These are phyloP conservation scores for Thermomyces lanuginosus DNA, from an alignment of 2,329 filamentous ascomycete genomes.

Conservation along the genomic window DNA sequence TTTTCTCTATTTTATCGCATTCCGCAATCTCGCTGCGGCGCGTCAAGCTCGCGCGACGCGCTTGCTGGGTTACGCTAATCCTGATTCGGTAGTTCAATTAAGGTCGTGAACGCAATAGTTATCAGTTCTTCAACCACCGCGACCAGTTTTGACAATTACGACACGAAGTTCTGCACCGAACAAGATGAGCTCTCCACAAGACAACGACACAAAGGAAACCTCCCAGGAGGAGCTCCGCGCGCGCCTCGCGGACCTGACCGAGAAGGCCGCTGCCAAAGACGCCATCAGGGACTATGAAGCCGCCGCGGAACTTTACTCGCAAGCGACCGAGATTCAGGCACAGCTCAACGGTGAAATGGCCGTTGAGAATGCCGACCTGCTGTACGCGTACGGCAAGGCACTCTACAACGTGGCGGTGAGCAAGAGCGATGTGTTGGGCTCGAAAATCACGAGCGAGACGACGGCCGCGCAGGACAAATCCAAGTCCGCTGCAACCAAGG, in stretches of 20 bases:
- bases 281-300: constrained; percentile 74
- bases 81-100: too few relatives aligned
- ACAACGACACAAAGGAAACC: too few relatives aligned
- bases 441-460: constrained; percentile 47
- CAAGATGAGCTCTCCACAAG: constrained; percentile 8
- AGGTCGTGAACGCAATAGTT: too few relatives aligned
- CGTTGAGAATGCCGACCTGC: constrained; percentile 76
- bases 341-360: constrained; percentile 84
- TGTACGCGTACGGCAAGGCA: constrained; percentile 86
- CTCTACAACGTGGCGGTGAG: constrained; percentile 86
- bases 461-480: constrained; percentile 19
- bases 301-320: constrained; percentile 74
- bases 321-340: constrained; percentile 77
- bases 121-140: too few relatives aligned
- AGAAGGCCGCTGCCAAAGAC: constrained; percentile 70
- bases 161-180: too few relatives aligned
- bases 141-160: too few relatives aligned
- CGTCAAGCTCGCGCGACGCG: too few relatives aligned
- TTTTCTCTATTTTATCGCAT: too few relatives aligned
- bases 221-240: constrained; percentile 33
- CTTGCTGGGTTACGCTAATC: too few relatives aligned
- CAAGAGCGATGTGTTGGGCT: constrained; percentile 87
- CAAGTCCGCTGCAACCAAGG: constrained; percentile 7
- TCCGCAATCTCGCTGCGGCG: too few relatives aligned
- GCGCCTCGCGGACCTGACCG: constrained; percentile 59